Base-by-base conservation (phyloP, 305 asterid genomes). In the Fraxinus sp. region DNA sequence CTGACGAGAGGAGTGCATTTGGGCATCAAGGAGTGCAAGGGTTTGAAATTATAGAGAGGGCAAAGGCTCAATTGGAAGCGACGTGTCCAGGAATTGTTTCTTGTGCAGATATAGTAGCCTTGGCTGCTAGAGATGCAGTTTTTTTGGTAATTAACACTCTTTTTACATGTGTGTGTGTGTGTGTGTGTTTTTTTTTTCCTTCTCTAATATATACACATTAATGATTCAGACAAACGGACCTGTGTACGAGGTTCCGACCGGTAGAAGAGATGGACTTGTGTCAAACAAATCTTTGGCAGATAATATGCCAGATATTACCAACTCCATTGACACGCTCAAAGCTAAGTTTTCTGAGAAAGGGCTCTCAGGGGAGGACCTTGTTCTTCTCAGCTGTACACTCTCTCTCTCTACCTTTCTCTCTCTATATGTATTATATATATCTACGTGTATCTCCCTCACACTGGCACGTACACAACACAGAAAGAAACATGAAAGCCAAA, bases 81-180 rank as follows among this genome's bases (percentile, higher is more conserved):
- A 83, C 64, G 28, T 95, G 98, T 39, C 97, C 98, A 0, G 82
- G 86, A 3, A 70, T 68, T 26, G 98, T 95, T 20, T 95, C 98
- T 33, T 95, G 98, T 80, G 90, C 98, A 0, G 98, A 95, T 57
- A 91, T 95, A 2, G 90, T 95, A 0, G 94, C 98, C 73, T 32
- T 95, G 88, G 98, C 98, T 4, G 98, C 98, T 0, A 87, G 97
- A 86, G 98, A 95, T 84, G 98, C 98, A 28, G 88, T 95, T 41
- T 78, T 75, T 71, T 55, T 91, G 91, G 98, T 94, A 87, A 4
- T 16, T 37, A 28, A 0, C 30, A 4, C 0, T 2, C 0, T 18
- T 71, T 13, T 44, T 49, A 49, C 57, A 0, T 3, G 59, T 1
- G 59, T 3, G 55, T 0, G 55, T 9, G 30, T 9, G 26, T 2